Conservation (phyloP, 371 early-diverging fungal species). For the Rozella allomycis region DNA sequence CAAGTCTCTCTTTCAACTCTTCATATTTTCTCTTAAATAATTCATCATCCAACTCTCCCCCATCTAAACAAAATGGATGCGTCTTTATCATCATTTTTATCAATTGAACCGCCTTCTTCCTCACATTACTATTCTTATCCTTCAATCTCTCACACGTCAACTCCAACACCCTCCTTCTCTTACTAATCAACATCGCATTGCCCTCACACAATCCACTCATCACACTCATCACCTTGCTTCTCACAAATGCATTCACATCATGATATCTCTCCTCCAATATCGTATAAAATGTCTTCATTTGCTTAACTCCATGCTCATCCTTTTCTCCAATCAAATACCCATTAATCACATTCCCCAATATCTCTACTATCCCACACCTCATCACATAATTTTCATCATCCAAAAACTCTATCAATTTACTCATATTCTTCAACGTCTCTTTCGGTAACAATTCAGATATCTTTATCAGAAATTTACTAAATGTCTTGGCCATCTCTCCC, state of each 20-base stretch:
- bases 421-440: conserved; percentile 59
- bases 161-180: conserved; percentile 42
- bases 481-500: conserved; percentile 51
- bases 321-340: conserved; percentile 38
- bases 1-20: conserved; percentile 16
- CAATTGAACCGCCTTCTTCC: conserved; percentile 65
- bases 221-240: conserved; percentile 68
- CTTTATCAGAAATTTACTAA: conserved; percentile 50
- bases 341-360: conserved; percentile 53
- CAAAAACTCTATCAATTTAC: conserved; percentile 48
- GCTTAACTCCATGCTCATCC: conserved; percentile 30
- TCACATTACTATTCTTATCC: conserved; percentile 69
- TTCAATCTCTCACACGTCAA: conserved; percentile 51
- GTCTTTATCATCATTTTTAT: conserved; percentile 51
- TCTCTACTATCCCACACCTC: conserved; percentile 63
- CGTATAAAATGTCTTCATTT: conserved; percentile 50
- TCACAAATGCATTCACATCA: conserved; percentile 53
- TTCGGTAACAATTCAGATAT: conserved; percentile 61
- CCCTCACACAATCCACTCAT: conserved; percentile 48
- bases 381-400: conserved; percentile 73
- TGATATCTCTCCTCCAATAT: conserved; percentile 70
- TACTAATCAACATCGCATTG: conserved; percentile 51
- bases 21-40: conserved; percentile 37
- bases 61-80: conserved; percentile 57
- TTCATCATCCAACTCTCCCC: conserved; percentile 46